phyloP scores from a whole-genome alignment of 116 monocot species.

The Thalassia testudinum region DNA sequence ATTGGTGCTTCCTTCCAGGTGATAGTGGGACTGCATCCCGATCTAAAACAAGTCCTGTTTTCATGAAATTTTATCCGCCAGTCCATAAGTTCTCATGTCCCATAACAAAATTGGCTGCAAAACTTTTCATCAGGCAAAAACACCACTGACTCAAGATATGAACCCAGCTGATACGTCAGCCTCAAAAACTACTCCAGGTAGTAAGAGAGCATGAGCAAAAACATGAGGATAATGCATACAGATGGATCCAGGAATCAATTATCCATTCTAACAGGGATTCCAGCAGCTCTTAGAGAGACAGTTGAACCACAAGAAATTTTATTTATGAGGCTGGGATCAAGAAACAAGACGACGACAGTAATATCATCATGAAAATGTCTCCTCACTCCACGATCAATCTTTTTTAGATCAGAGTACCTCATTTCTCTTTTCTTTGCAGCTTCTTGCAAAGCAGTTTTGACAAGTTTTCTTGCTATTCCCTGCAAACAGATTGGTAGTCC shows the following conservation, averaged over 20 bases:
- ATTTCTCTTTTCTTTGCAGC: constrained; percentile 35
- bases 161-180: background rate
- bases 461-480: constrained; percentile 32
- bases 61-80: no score
- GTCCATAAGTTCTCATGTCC: no score
- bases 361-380: constrained; percentile 42
- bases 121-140: no score
- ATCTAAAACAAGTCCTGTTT: no score
- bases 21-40: no score
- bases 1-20: no score
- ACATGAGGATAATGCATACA: background rate
- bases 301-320: constrained; percentile 4
- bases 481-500: no score
- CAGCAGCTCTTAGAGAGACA: constrained; percentile 9
- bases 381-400: constrained; percentile 22
- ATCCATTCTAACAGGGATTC: background rate
- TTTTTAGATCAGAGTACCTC: constrained; percentile 30
- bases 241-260: background rate
- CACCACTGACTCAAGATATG: no score
- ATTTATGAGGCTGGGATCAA: constrained; percentile 11
- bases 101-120: no score
- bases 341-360: constrained; percentile 25
- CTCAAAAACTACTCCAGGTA: background rate
- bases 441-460: constrained; percentile 24
- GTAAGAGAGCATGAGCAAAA: background rate